These are phyloP conservation scores for Sarcodon aspratus DNA, from an alignment of 768 basidiomycete species.

Conservation along the genomic window DNA sequence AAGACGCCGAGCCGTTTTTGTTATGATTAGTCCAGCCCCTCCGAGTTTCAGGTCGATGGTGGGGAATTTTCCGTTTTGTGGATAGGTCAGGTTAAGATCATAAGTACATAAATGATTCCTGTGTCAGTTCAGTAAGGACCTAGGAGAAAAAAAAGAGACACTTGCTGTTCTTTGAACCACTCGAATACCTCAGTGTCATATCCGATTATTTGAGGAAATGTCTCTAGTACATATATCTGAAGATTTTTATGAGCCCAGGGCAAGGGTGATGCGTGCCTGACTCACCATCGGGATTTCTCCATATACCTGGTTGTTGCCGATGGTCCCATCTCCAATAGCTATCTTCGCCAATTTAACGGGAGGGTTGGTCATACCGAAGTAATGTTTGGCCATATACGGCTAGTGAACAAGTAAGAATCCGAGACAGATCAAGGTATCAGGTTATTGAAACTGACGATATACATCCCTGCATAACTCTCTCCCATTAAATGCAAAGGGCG, in stretches of 20 bases:
- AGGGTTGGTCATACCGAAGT: conserved; percentile 49
- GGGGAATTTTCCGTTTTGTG: conserved; percentile 44
- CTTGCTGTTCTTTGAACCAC: conserved; percentile 62
- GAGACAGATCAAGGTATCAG: neutral
- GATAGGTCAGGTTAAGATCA: conserved; percentile 59
- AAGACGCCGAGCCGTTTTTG: neutral
- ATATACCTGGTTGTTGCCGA: conserved; percentile 39
- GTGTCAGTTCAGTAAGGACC: neutral
- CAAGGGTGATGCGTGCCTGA: neutral
- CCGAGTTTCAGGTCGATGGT: conserved; percentile 7
- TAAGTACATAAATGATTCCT: conserved; percentile 54
- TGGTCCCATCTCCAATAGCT: conserved; percentile 59
- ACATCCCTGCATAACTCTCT: conserved; percentile 68
- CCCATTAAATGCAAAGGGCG: conserved; percentile 62
- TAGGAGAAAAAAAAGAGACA: conserved; percentile 1
- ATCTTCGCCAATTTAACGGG: conserved; percentile 61
- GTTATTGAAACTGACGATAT: conserved; percentile 35
- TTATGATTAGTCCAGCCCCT: neutral
- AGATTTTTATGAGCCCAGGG: neutral
- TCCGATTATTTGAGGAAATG: conserved; percentile 67
- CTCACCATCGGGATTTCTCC: conserved; percentile 45
- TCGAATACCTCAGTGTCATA: conserved; percentile 57
- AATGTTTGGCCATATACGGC: conserved; percentile 70
- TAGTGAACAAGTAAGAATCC: conserved; percentile 11
- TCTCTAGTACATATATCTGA: conserved; percentile 49